These are phyloP conservation scores for Colletotrichum acutatum DNA, from an alignment of 2,329 filamentous ascomycete genomes.

Conservation along the genomic window DNA sequence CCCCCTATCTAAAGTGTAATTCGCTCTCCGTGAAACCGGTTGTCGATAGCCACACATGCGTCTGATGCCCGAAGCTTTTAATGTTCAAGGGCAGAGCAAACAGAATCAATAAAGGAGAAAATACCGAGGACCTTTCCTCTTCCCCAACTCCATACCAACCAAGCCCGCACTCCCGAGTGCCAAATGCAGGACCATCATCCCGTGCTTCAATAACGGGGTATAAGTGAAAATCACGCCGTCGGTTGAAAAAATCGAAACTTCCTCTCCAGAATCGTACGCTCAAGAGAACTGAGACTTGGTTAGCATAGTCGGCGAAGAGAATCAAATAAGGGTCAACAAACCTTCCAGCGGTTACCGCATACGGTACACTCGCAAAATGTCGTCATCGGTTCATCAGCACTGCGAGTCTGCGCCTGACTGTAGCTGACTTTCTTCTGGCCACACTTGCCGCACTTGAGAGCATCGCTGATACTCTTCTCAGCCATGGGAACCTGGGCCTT, in stretches of 20 bases:
- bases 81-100: neutral
- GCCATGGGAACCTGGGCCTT: slow-evolving; percentile 94
- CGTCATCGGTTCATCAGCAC: slow-evolving; percentile 93
- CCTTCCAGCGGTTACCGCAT: slow-evolving; percentile 79
- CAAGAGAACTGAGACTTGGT: slow-evolving; percentile 31
- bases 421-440: slow-evolving; percentile 95
- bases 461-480: slow-evolving; percentile 89
- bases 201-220: slow-evolving; percentile 33
- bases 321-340: slow-evolving; percentile 51
- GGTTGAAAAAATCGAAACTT: slow-evolving; percentile 15
- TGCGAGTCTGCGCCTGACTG: slow-evolving; percentile 93
- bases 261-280: neutral
- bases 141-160: slow-evolving; percentile 36
- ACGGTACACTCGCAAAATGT: slow-evolving; percentile 79
- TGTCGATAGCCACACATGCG: slow-evolving; percentile 12
- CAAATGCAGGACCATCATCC: slow-evolving; percentile 35
- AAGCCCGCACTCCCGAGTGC: slow-evolving; percentile 31
- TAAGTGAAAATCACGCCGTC: slow-evolving; percentile 34
- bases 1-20: slow-evolving; percentile 11
- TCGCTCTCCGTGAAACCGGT: neutral
- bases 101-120: slow-evolving; percentile 32
- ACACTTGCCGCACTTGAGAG: slow-evolving; percentile 90
- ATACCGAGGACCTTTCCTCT: slow-evolving; percentile 21
- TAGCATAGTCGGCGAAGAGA: slow-evolving; percentile 25
- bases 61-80: slow-evolving; percentile 15